Conservation (phyloP, 2,329 filamentous ascomycete genomes). For the Monosporascus cannonballus region DNA sequence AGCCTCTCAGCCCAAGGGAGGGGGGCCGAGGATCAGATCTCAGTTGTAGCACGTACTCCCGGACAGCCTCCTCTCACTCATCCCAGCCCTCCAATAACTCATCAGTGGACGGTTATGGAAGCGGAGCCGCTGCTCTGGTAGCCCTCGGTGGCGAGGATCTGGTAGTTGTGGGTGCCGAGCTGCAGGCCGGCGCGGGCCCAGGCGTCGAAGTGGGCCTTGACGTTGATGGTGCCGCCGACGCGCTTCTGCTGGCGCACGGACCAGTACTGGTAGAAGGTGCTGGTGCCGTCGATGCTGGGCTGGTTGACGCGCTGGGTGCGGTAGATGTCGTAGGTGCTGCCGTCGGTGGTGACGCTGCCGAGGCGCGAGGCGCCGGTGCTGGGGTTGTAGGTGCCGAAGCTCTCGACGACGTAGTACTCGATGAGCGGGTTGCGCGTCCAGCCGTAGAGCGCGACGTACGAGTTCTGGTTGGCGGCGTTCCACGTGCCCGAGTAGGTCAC, state of each 20-base stretch:
- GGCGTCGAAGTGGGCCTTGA: constrained; percentile 29
- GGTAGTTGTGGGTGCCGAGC: constrained; percentile 29
- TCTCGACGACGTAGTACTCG: constrained; percentile 34
- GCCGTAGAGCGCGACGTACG: constrained; percentile 38
- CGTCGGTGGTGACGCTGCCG: constrained; percentile 25
- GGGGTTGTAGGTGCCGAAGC: constrained; percentile 29
- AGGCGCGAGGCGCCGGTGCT: constrained; percentile 22
- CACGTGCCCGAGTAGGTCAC: constrained; percentile 27
- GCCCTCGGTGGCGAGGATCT: constrained; percentile 29
- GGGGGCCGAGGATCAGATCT: no score
- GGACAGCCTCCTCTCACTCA: no score
- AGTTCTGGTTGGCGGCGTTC: constrained; percentile 29
- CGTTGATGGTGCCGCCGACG: constrained; percentile 30
- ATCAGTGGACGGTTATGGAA: constrained; percentile 19
- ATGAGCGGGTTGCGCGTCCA: constrained; percentile 32
- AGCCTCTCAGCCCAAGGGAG: no score
- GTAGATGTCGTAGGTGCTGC: constrained; percentile 29
- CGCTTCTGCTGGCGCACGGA: constrained; percentile 44
- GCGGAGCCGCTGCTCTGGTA: constrained; percentile 43
- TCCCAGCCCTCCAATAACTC: no score
- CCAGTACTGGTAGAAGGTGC: constrained; percentile 47
- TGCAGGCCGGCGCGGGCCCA: constrained; percentile 24
- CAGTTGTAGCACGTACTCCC: no score
- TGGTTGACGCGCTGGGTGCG: constrained; percentile 31
- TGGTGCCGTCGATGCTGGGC: constrained; percentile 36